Percentiles rank a stretch among this genome's conserved stretches.
Conservation (phyloP, 495 filamentous ascomycete genomes). For the Copromyces sp. region DNA sequence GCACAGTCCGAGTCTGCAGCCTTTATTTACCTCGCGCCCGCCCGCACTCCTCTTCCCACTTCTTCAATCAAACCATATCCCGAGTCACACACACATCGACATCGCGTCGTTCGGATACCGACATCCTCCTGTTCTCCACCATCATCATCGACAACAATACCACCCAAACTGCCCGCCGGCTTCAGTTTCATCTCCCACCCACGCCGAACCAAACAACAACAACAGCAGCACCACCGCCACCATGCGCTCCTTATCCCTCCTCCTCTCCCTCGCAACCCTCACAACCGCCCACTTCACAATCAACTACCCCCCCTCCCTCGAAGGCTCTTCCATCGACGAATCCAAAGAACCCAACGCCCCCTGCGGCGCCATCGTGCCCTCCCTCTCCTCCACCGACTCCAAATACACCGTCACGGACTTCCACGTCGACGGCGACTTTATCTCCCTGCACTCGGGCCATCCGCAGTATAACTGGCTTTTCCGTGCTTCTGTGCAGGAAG, state of each 20-base stretch:
- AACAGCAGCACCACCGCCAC: neutral
- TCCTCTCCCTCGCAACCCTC: slow-evolving; percentile 14
- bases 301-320: slow-evolving; percentile 31
- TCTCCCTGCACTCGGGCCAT: slow-evolving; percentile 32
- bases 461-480: slow-evolving; percentile 38
- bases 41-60: neutral
- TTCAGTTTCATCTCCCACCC: no score
- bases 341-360: slow-evolving; percentile 28
- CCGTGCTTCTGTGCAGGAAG: slow-evolving; percentile 37
- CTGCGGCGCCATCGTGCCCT: slow-evolving; percentile 37
- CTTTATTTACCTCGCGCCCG: neutral
- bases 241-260: slow-evolving; percentile 16
- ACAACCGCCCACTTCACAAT: slow-evolving; percentile 39
- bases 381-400: slow-evolving; percentile 14
- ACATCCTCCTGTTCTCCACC: neutral
- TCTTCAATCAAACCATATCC: neutral
- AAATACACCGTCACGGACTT: slow-evolving; percentile 32
- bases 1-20: neutral
- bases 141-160: no score
- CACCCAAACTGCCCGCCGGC: no score
- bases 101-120: neutral
- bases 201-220: neutral
- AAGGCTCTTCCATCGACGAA: slow-evolving; percentile 30
- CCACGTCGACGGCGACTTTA: slow-evolving; percentile 39
- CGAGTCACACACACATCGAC: neutral